A percentile compares a stretch with the other conserved stretches of the same genome.
Evolutionary conservation across 441 rosid species (phyloP).

Genomic region (Aquilaria agallochum): DNA sequence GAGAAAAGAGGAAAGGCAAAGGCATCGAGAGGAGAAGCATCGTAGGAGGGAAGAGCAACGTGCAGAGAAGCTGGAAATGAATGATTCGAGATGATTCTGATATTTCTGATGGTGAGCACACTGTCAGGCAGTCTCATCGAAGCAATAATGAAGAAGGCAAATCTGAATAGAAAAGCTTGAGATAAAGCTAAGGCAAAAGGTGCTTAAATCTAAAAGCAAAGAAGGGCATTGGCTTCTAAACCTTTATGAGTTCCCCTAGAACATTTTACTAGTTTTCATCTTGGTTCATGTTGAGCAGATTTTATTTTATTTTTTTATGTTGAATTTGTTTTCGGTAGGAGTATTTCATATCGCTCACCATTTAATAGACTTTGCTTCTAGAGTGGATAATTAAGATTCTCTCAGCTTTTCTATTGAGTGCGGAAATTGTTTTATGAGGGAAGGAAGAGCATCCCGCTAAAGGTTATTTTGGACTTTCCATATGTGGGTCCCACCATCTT

Average conservation of each 20-base stretch:
- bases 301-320: constrained; percentile 15
- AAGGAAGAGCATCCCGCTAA: no score
- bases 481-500: no score
- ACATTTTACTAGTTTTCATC: constrained; percentile 24
- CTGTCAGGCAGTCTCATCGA: constrained; percentile 26
- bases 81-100: constrained; percentile 34
- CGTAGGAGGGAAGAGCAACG: constrained; percentile 74
- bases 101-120: constrained; percentile 53
- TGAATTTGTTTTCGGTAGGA: constrained; percentile 27
- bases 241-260: constrained; percentile 16
- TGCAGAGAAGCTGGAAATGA: constrained; percentile 62
- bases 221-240: constrained; percentile 67
- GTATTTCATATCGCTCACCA: constrained; percentile 28
- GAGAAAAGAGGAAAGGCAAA: constrained; percentile 80
- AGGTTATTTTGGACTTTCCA: no score
- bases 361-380: constrained; percentile 66
- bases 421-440: no score
- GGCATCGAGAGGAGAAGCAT: constrained; percentile 74
- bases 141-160: constrained; percentile 43
- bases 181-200: constrained; percentile 91
- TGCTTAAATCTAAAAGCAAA: constrained; percentile 92
- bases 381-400: constrained; percentile 76
- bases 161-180: constrained; percentile 80
- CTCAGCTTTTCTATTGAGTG: constrained; percentile 78
- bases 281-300: constrained; percentile 22